Evolutionary conservation across 352 stramenopile species (phyloP), one percentile per base, ranked within the genome.

Genomic region (Phytophthora vignae): DNA sequence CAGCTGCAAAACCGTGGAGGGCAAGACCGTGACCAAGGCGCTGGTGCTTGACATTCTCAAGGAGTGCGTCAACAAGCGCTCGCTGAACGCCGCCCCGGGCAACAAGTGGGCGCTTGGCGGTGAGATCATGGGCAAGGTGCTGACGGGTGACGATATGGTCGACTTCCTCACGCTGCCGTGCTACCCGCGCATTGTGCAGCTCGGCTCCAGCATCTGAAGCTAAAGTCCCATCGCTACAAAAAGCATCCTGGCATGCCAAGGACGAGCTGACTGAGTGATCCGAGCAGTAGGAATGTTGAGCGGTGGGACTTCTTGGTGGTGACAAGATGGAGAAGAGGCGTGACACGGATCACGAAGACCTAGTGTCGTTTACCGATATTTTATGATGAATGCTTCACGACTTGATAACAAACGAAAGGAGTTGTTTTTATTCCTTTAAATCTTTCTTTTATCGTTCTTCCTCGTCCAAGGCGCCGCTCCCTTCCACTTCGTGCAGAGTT

Each of bases 131-230:
- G 78, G 81, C 66, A 91, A 92, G 59, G 78, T 92, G 25, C 70
- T 95, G 54, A 92, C 86, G 36, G 85, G 74, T 56, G 85, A 92
- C 70, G 76, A 89, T 52, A 93, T 95, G 83, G 85, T 87, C 44
- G 86, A 95, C 69, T 95, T 95, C 69, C 70, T 95, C 10, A 95
- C 88, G 53, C 76, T 94, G 59, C 85, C 87, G 60, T 94, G 86
- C 82, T 95, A 95, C 80, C 86, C 86, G 56, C 85, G 90, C 66
- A 89, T 95, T 56, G 84, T 93, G 70, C 74, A 92, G 80, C 64
- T 94, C 46, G 77, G 81, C 63, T 81, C 85, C 15, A 84, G 79
- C 53, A 87, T 93, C 53, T 93, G 84, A 93, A 84, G 79, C 67
- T 82, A 69, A 70, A 27, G 65, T 81, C 67, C 66, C 66, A 78